A percentile compares a stretch with the other conserved stretches of the same genome.
These are phyloP conservation scores for Emericellopsis terricola DNA, from an alignment of 495 filamentous ascomycete genomes.

Conservation along the genomic window DNA sequence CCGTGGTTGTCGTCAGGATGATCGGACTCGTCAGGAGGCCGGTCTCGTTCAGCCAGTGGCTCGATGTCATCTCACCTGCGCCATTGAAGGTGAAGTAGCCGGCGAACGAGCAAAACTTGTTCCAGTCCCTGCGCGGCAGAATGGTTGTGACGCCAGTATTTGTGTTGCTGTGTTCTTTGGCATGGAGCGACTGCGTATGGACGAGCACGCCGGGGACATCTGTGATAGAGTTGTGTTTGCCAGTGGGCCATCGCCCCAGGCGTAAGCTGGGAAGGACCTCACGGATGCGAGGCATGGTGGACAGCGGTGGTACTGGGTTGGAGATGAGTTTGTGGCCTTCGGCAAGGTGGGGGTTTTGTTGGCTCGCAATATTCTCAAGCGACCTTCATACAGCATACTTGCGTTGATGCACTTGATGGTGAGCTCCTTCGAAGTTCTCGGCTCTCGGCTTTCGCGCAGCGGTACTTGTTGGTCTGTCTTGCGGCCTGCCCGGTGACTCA, in stretches of 20 bases:
- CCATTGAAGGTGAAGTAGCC: slow-evolving; percentile 36
- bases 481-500: no score
- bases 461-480: no score
- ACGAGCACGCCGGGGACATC: slow-evolving; percentile 31
- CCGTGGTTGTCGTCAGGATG: slow-evolving; percentile 30
- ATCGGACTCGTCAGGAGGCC: slow-evolving; percentile 30
- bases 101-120: slow-evolving; percentile 27
- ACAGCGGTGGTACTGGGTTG: no score
- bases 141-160: slow-evolving; percentile 35
- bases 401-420: no score
- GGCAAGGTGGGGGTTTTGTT: no score
- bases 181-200: slow-evolving; percentile 25
- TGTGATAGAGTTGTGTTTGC: slow-evolving; percentile 29
- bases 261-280: slow-evolving; percentile 21
- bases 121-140: slow-evolving; percentile 27
- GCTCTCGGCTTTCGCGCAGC: no score
- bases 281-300: slow-evolving; percentile 23
- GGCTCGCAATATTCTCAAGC: no score
- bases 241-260: slow-evolving; percentile 18
- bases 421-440: no score
- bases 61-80: slow-evolving; percentile 32
- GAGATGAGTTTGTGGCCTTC: no score
- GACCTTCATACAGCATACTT: no score
- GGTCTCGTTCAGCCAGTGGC: slow-evolving; percentile 33
- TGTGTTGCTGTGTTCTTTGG: background rate